These are phyloP conservation scores for Diaporthe helianthi DNA, from an alignment of 2,329 filamentous ascomycete genomes.

Conservation along the genomic window DNA sequence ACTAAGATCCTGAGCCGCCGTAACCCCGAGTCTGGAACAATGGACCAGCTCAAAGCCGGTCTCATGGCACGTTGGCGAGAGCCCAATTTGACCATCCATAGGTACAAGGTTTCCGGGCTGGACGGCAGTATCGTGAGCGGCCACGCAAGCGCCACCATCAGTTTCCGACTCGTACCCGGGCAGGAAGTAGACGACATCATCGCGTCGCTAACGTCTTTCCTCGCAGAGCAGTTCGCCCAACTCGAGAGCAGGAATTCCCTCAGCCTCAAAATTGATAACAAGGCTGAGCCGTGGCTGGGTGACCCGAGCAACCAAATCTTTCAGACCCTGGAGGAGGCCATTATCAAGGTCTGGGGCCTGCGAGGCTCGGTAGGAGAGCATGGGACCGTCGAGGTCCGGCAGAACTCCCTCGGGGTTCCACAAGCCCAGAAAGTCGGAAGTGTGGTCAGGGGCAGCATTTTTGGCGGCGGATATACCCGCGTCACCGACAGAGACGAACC, in stretches of 20 bases:
- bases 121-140: slow-evolving; percentile 92
- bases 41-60: slow-evolving; percentile 77
- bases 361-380: slow-evolving; percentile 41
- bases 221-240: slow-evolving; percentile 73
- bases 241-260: slow-evolving; percentile 84
- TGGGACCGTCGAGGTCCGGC: slow-evolving; percentile 22
- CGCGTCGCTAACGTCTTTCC: slow-evolving; percentile 68
- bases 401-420: background rate
- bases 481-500: background rate
- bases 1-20: slow-evolving; percentile 76
- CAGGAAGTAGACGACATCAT: slow-evolving; percentile 86
- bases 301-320: slow-evolving; percentile 92
- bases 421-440: background rate
- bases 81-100: slow-evolving; percentile 91
- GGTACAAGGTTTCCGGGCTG: slow-evolving; percentile 89
- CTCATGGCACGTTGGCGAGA: slow-evolving; percentile 96
- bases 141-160: slow-evolving; percentile 86
- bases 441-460: background rate
- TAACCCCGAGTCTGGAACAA: slow-evolving; percentile 65
- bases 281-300: slow-evolving; percentile 95
- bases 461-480: background rate
- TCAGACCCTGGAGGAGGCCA: slow-evolving; percentile 82
- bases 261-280: slow-evolving; percentile 85
- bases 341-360: slow-evolving; percentile 83
- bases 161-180: slow-evolving; percentile 89